Percentiles rank a stretch among this genome's conserved stretches.
These are phyloP conservation scores for Boletales sp. DNA, from an alignment of 768 basidiomycete species.

Conservation along the genomic window DNA sequence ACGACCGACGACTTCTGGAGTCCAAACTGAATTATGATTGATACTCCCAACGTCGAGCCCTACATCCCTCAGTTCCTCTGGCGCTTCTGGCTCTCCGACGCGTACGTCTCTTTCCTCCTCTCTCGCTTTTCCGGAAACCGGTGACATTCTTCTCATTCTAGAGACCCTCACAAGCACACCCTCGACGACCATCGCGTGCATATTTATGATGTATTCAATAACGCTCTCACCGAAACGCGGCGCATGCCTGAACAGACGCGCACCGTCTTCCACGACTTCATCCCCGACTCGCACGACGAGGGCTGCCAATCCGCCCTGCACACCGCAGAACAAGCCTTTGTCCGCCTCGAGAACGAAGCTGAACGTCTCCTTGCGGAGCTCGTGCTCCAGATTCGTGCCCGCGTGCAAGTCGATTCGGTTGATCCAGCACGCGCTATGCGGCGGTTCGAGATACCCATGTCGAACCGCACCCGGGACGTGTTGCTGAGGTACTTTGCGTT, in stretches of 20 bases:
- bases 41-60: conserved; percentile 24
- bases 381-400: conserved; percentile 26
- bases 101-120: conserved; percentile 27
- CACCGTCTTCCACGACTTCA: conserved; percentile 45
- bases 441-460: conserved; percentile 20
- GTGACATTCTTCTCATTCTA: neutral
- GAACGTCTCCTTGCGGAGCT: conserved; percentile 38
- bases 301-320: conserved; percentile 36
- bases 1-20: neutral
- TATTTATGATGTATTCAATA: conserved; percentile 50
- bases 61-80: conserved; percentile 47
- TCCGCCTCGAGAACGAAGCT: conserved; percentile 40
- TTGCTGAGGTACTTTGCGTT: conserved; percentile 52
- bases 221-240: conserved; percentile 45
- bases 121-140: neutral
- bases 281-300: conserved; percentile 28
- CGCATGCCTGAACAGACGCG: conserved; percentile 32
- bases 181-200: conserved; percentile 42
- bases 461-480: conserved; percentile 31
- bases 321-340: conserved; percentile 43
- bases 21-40: neutral
- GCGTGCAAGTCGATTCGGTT: neutral
- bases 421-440: neutral
- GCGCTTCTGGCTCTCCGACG: conserved; percentile 47
- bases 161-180: conserved; percentile 29